A percentile compares a stretch with the other conserved stretches of the same genome.
Evolutionary conservation across 345 rosid genomes (phyloP).

Genomic region (Salix viminalis): DNA sequence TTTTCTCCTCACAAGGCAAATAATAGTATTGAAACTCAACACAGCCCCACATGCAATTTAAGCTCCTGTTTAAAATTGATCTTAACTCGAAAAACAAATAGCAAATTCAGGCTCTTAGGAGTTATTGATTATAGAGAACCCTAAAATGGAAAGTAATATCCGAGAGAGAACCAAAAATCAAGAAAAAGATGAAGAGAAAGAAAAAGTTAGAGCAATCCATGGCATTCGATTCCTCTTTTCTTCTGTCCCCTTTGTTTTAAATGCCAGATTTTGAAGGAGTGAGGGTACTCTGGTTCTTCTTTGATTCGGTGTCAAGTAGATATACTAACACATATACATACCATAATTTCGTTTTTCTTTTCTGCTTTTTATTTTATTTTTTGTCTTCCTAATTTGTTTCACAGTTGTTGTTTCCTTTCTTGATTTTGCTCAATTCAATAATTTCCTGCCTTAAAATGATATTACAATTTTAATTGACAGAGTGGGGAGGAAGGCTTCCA

Average conservation of each 20-base stretch:
- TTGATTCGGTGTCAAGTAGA: slow-evolving; percentile 47
- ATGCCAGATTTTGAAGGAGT: slow-evolving; percentile 29
- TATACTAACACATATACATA: slow-evolving; percentile 43
- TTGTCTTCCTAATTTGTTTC: not conserved
- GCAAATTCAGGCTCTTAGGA: slow-evolving; percentile 2
- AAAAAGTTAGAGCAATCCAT: slow-evolving; percentile 21
- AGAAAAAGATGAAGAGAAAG: slow-evolving; percentile 1
- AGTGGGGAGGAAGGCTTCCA: slow-evolving; percentile 35
- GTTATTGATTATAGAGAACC: slow-evolving; percentile 3
- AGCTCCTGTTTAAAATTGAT: slow-evolving; percentile 3
- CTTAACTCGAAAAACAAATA: slow-evolving; percentile 14
- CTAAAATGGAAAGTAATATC: slow-evolving; percentile 11
- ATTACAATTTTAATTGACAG: not conserved
- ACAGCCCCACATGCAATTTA: slow-evolving; percentile 28
- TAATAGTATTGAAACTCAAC: slow-evolving; percentile 19
- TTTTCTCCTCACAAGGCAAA: slow-evolving; percentile 5
- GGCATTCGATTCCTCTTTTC: slow-evolving; percentile 24
- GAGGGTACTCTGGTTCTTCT: slow-evolving; percentile 19
- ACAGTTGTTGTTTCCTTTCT: slow-evolving; percentile 3
- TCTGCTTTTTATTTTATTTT: not conserved
- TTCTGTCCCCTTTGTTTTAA: slow-evolving; percentile 19
- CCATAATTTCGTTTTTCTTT: slow-evolving; percentile 1
- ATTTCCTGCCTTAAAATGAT: not conserved
- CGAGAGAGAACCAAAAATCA: not conserved
- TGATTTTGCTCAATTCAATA: not conserved